phyloP scores from a whole-genome alignment of 208 protist genomes.

The Zelonia costaricensis region DNA sequence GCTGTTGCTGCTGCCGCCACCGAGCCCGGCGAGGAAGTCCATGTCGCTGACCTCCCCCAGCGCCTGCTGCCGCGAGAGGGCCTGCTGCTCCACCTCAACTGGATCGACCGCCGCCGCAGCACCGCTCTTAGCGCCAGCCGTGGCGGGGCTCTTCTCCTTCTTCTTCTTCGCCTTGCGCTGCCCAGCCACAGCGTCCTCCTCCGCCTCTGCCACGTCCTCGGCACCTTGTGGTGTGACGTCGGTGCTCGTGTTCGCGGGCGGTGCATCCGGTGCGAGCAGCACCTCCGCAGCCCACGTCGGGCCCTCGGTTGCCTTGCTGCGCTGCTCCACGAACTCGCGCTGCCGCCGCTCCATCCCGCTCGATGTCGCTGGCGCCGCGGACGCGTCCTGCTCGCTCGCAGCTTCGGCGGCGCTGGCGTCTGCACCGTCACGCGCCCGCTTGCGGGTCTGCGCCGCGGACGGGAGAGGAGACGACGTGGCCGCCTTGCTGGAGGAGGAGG shows the following conservation, averaged over 20 bases:
- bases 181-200: background rate
- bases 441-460: too few relatives aligned
- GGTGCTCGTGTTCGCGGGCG: background rate
- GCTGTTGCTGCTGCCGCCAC: conserved; percentile 6
- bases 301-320: conserved; percentile 52
- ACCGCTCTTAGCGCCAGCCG: too few relatives aligned
- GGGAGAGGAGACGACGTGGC: background rate
- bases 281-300: conserved; percentile 79
- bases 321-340: conserved; percentile 69
- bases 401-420: conserved; percentile 7
- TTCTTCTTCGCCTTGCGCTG: background rate
- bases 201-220: background rate
- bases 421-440: background rate
- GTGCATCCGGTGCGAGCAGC: conserved; percentile 36
- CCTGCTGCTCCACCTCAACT: too few relatives aligned
- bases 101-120: too few relatives aligned
- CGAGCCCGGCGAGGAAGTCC: conserved; percentile 68
- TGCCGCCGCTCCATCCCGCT: conserved; percentile 22
- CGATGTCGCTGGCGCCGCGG: too few relatives aligned
- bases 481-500: background rate
- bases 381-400: too few relatives aligned
- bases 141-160: background rate
- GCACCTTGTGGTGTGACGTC: background rate
- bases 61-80: conserved; percentile 59
- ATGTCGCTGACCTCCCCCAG: conserved; percentile 76